A percentile compares a stretch with the other conserved stretches of the same genome.
These are phyloP conservation scores for Daldinia concentrica DNA, from an alignment of 495 filamentous ascomycete species.

Conservation along the genomic window DNA sequence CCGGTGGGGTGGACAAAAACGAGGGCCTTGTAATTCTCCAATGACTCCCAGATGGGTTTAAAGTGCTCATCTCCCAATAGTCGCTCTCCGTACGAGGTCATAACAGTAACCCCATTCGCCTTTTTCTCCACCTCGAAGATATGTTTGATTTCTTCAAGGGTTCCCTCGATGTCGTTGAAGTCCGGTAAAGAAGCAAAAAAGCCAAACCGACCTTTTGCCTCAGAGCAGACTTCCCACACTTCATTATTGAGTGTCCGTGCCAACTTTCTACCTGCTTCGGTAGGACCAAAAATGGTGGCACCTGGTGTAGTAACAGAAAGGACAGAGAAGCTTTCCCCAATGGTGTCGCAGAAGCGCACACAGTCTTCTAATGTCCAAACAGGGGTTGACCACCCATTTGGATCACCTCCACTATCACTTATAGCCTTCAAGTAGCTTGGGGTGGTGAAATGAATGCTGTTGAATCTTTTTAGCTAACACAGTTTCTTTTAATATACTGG, in stretches of 20 bases:
- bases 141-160: background rate
- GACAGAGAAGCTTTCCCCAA: background rate
- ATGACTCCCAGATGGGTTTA: background rate
- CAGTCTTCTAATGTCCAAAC: background rate
- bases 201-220: background rate
- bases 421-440: background rate
- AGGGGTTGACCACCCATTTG: background rate
- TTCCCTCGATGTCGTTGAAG: constrained; percentile 1
- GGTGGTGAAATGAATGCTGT: background rate
- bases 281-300: background rate
- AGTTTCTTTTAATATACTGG: background rate
- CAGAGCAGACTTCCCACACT: background rate
- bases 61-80: background rate
- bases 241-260: background rate
- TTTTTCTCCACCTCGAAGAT: constrained; percentile 1
- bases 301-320: background rate
- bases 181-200: constrained; percentile 2
- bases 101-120: background rate
- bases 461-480: background rate
- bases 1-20: background rate
- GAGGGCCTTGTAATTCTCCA: constrained; percentile 1
- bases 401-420: background rate
- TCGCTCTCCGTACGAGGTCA: constrained; percentile 4
- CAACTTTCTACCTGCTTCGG: background rate
- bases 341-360: constrained; percentile 2